Evolutionary conservation across 2,329 filamentous ascomycete genomes (phyloP), one percentile per base, ranked within the genome.

Genomic region (Colletotrichum orbiculare): DNA sequence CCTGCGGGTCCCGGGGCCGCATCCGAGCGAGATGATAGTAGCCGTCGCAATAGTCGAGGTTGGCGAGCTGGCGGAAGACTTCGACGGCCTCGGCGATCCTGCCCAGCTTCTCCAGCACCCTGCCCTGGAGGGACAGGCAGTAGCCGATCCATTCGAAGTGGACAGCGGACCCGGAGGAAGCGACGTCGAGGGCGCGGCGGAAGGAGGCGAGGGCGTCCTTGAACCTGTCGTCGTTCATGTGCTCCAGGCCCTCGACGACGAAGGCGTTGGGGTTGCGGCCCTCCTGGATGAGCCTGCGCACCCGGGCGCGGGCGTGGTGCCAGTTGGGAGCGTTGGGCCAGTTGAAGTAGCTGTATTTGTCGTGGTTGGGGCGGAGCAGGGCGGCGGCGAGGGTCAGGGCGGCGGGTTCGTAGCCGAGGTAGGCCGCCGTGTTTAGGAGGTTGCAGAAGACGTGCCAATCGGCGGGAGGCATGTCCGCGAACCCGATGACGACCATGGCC

Each of bases 241-340:
- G 43, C 13, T 65, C 12, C 37, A 60, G 49, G 41, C 64, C 79
- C 46, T 79, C 72, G 8, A 73, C 69, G 4, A 74, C 73, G 25
- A 80, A 69, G 38, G 77, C 79, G 48, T 80, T 71, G 4, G 76
- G 70, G 42, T 80, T 71, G n/a, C 68, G 71, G 34, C 70, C 73
- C 37, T 66, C 60, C 11, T 68, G 47, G 35, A 78, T 69, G 9
- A 81, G 67, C 34, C 71, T 54, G 66, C 68, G 71, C 68, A 78
- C 78, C 13, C 72, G 73, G 2, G 64, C 54, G 54, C 77, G 73
- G 3, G 70, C 54, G 5, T 58, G 60, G 7, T 33, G 57, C 11
- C 73, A 65, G n/a, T 63, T 60, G 6, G 66, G 47, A 9, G 56
- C 54, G 11, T 63, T 54, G 8, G 13, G 11, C 13, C 69, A 69